Evolutionary conservation across 768 basidiomycete species (phyloP).

Genomic region (Trametes punicea): DNA sequence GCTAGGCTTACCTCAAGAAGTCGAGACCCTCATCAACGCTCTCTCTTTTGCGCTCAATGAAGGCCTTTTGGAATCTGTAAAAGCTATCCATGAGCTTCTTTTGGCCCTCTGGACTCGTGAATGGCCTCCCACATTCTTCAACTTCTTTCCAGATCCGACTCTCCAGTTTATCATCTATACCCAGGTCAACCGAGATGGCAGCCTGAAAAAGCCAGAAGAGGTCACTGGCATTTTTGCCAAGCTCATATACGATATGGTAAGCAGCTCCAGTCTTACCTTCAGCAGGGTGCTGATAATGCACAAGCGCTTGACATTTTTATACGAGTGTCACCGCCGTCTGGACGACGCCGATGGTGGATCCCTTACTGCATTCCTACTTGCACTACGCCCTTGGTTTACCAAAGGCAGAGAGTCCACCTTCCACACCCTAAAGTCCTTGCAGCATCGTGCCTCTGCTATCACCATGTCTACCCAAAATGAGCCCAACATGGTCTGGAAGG

Average conservation of each 20-base stretch:
- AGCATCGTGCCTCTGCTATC: slow-evolving; percentile 3
- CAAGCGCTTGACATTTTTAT: neutral
- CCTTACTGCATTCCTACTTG: slow-evolving; percentile 25
- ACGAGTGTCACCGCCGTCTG: neutral
- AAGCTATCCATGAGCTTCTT: neutral
- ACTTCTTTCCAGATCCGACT: slow-evolving; percentile 5
- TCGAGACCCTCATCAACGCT: neutral
- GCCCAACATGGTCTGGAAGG: slow-evolving; percentile 8
- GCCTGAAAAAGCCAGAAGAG: neutral
- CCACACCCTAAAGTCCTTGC: slow-evolving; percentile 6
- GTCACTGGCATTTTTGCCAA: slow-evolving; percentile 7
- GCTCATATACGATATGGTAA: slow-evolving; percentile 2
- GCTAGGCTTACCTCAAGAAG: neutral
- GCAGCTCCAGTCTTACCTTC: neutral
- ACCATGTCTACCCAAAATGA: slow-evolving; percentile 4
- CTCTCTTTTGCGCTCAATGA: neutral
- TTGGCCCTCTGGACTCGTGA: neutral
- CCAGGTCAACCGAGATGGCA: neutral
- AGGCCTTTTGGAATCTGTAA: neutral
- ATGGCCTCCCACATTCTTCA: neutral
- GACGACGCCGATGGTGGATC: neutral
- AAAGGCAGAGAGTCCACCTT: slow-evolving; percentile 4
- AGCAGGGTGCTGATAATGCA: neutral
- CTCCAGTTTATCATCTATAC: slow-evolving; percentile 2
- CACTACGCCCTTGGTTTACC: slow-evolving; percentile 23